Evolutionary conservation across 202 grass and related monocot species (phyloP).

Genomic region (Digitaria exilis): DNA sequence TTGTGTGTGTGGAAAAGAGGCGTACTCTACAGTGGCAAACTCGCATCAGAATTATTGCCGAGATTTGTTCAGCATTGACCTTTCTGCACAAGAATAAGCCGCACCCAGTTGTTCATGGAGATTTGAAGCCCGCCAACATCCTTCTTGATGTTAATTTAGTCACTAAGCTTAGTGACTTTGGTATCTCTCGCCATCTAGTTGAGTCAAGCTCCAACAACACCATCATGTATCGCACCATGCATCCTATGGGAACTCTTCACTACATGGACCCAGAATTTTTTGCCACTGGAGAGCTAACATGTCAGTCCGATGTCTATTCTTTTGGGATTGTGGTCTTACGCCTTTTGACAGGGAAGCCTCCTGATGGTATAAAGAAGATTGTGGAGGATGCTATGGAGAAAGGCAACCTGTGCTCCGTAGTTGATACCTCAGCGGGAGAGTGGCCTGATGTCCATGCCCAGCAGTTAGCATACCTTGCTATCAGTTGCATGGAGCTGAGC

Average conservation of each 20-base stretch:
- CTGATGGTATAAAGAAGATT: slow-evolving; percentile 43
- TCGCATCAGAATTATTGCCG: slow-evolving; percentile 49
- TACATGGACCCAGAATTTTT: slow-evolving; percentile 66
- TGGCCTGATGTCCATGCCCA: slow-evolving; percentile 46
- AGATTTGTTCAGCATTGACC: slow-evolving; percentile 65
- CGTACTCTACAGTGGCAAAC: slow-evolving; percentile 48
- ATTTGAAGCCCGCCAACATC: slow-evolving; percentile 64
- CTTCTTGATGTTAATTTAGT: slow-evolving; percentile 60
- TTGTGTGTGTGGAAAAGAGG: slow-evolving; percentile 43
- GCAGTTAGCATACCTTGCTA: slow-evolving; percentile 53
- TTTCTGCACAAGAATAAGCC: slow-evolving; percentile 67
- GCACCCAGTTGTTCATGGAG: slow-evolving; percentile 64
- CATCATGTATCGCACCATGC: slow-evolving; percentile 36
- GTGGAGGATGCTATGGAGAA: slow-evolving; percentile 55
- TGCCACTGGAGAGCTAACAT: slow-evolving; percentile 52
- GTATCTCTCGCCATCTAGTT: slow-evolving; percentile 50
- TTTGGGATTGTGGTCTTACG: slow-evolving; percentile 66
- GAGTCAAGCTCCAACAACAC: slow-evolving; percentile 46
- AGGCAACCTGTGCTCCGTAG: slow-evolving; percentile 43
- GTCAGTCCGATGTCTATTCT: slow-evolving; percentile 62
- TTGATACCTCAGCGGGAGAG: slow-evolving; percentile 49
- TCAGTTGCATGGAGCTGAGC: slow-evolving; percentile 47
- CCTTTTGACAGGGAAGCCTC: slow-evolving; percentile 59
- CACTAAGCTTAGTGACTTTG: slow-evolving; percentile 67
- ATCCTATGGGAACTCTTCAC: slow-evolving; percentile 46